A percentile compares a stretch with the other conserved stretches of the same genome.
Conservation (phyloP, 331 rosid genomes). For the Stylosanthes scabra region DNA sequence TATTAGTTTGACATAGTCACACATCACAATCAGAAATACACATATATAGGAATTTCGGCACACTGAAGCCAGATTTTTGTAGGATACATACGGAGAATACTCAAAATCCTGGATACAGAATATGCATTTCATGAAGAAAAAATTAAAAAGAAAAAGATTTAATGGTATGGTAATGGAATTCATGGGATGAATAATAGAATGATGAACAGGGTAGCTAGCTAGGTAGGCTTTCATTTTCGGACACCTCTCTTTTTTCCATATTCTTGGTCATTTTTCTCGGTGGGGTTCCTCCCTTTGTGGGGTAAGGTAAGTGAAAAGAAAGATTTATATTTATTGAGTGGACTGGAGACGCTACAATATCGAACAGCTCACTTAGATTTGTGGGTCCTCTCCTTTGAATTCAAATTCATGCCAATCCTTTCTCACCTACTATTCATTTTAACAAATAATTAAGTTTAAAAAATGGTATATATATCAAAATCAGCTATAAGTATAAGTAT, state of each 20-base stretch:
- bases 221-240: slow-evolving; percentile 31
- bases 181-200: not conserved
- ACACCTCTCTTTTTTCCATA: not conserved
- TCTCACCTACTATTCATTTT: no score
- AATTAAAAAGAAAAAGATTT: no score
- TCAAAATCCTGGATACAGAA: not conserved
- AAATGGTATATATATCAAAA: no score
- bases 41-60: not conserved
- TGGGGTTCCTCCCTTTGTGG: not conserved
- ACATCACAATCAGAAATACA: no score
- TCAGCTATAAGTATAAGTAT: no score
- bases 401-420: not conserved
- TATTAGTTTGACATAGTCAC: not conserved
- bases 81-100: not conserved
- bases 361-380: slow-evolving; percentile 5
- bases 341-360: not conserved
- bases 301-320: not conserved
- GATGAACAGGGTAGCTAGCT: not conserved
- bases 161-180: no score
- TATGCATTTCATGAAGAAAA: no score
- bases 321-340: no score
- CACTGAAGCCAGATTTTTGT: not conserved
- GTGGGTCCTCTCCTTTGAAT: slow-evolving; percentile 29
- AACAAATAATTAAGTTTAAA: no score
- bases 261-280: not conserved